These are phyloP conservation scores for Cercis canadensis DNA, from an alignment of 306 rosid species.

Conservation along the genomic window DNA sequence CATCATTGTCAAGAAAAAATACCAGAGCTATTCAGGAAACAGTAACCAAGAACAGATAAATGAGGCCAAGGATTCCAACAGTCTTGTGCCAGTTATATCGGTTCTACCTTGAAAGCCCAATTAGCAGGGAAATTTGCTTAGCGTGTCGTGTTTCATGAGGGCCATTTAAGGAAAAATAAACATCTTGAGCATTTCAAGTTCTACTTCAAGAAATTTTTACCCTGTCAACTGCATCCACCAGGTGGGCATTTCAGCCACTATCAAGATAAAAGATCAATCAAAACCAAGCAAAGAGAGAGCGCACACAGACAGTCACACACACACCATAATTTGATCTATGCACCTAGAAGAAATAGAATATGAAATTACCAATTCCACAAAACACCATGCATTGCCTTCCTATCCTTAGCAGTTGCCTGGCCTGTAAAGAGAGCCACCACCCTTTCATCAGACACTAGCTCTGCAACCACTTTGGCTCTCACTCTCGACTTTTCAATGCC, in stretches of 20 bases:
- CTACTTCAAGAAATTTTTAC: too few relatives aligned
- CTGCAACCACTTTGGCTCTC: conserved; percentile 84
- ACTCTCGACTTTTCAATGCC: conserved; percentile 59
- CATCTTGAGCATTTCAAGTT: too few relatives aligned
- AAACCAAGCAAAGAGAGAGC: neutral
- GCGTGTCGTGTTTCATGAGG: too few relatives aligned
- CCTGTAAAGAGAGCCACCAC: conserved; percentile 76
- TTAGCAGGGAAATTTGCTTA: neutral
- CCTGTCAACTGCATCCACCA: too few relatives aligned
- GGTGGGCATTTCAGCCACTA: too few relatives aligned
- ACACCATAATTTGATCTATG: conserved; percentile 15
- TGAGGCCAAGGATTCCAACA: neutral
- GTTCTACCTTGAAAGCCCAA: conserved; percentile 12
- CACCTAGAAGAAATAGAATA: conserved; percentile 2
- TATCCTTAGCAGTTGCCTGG: conserved; percentile 65
- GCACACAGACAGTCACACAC: neutral
- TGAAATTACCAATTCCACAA: conserved; percentile 88
- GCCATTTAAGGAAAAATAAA: too few relatives aligned
- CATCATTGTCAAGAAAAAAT: too few relatives aligned
- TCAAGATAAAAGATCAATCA: too few relatives aligned
- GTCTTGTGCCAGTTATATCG: conserved; percentile 6
- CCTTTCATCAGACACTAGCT: conserved; percentile 88
- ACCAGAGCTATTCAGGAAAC: too few relatives aligned
- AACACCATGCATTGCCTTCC: conserved; percentile 79
- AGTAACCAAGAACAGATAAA: conserved; percentile 1